A percentile compares a stretch with the other conserved stretches of the same genome.
Conservation (phyloP, 163 green algal genomes). For the Picocystis sp. region DNA sequence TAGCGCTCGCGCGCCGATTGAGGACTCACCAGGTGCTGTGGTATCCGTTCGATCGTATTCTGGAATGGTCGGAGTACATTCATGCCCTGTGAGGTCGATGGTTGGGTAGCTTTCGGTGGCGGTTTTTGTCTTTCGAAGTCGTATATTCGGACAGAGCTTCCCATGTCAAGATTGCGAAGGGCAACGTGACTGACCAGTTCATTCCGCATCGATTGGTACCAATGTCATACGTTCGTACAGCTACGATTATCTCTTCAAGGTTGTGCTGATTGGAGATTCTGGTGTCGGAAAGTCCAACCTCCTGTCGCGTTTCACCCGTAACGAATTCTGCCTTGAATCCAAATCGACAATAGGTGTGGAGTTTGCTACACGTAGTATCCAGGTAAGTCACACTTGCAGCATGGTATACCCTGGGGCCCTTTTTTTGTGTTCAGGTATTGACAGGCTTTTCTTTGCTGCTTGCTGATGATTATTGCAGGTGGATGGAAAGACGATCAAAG, state of each 20-base stretch:
- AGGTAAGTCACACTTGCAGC: conserved; percentile 29
- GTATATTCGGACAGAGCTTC: too few species aligned
- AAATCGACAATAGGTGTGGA: conserved; percentile 98
- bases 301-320: conserved; percentile 92
- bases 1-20: too few species aligned
- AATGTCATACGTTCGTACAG: conserved; percentile 22
- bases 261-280: conserved; percentile 95
- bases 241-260: conserved; percentile 97
- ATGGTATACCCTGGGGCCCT: not conserved
- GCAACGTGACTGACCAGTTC: too few species aligned
- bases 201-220: too few species aligned
- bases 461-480: conserved; percentile 39
- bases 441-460: not conserved
- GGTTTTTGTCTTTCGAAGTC: too few species aligned
- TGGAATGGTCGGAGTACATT: too few species aligned
- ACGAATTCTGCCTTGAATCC: conserved; percentile 97
- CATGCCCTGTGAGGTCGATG: too few species aligned
- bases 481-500: conserved; percentile 98
- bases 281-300: conserved; percentile 97
- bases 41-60: too few species aligned
- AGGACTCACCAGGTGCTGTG: too few species aligned
- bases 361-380: conserved; percentile 90
- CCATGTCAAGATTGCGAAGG: too few species aligned
- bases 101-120: too few species aligned
- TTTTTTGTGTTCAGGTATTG: not conserved